Percentiles rank a stretch among this genome's conserved stretches.
Conservation (phyloP, 129 eudicot species). For the Helianthus tuberosus region DNA sequence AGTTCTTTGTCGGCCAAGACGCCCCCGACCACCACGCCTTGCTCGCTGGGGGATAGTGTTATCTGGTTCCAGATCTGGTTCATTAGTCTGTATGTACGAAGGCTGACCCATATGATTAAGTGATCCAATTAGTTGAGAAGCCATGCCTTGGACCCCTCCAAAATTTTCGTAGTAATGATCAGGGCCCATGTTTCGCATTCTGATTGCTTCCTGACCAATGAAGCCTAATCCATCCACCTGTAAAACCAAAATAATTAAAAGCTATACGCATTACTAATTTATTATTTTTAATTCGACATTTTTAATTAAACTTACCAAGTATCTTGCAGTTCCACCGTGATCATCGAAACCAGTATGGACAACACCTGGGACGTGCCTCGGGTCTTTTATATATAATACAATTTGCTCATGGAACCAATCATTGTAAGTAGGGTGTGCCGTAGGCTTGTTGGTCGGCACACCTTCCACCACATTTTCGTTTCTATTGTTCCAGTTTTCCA, state of each 20-base stretch:
- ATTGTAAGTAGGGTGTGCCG: neutral
- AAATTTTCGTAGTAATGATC: neutral
- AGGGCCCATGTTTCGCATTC: conserved; percentile 3
- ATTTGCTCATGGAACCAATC: neutral
- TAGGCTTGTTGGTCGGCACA: neutral
- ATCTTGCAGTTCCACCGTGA: neutral
- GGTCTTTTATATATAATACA: neutral
- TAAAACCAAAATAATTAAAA: neutral
- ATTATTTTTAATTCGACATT: too few species aligned
- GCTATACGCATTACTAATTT: too few species aligned
- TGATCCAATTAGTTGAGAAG: neutral
- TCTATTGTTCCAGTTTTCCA: too few species aligned
- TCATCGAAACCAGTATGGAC: neutral
- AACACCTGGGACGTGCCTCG: neutral
- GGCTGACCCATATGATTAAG: neutral
- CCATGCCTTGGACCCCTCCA: neutral
- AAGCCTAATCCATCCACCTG: neutral
- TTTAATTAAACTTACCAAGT: neutral
- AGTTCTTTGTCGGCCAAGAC: neutral
- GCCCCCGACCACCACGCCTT: neutral
- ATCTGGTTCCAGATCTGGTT: neutral
- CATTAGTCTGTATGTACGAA: neutral
- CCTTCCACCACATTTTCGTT: neutral
- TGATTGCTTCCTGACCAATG: neutral
- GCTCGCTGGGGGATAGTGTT: neutral